Base-by-base conservation (phyloP, 2,329 filamentous ascomycete genomes). In the Penicillium capsulatum region DNA sequence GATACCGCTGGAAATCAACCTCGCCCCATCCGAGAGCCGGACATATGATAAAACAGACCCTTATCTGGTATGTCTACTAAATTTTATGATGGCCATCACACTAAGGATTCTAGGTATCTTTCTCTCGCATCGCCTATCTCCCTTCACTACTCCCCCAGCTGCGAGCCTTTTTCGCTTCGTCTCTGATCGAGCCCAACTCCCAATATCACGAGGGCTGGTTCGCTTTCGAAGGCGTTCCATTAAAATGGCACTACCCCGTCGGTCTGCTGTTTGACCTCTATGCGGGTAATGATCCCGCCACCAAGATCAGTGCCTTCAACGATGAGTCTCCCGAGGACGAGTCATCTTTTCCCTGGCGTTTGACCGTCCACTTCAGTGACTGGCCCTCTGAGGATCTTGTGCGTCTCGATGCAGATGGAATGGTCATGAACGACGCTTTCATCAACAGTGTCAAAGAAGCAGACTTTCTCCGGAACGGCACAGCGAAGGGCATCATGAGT, bases 401-500 rank as follows among this genome's bases (percentile, higher is more conserved):
- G 11, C 70, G 65, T 4, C 71, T 80, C 3, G 79, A 82, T 53
- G 60, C 63, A 0, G 69, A 74, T 16, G 73, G 72, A 16, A 73
- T 72, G 51, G 70, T 75, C 2, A 68, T 81, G 58, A 76, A 80
- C 44, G 82, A 85, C 58, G 72, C 79, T 0, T 86, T 79, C 55
- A 80, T 83, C 38, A 84, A 85, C 50, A 79, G 74, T 36, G 81
- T 85, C 46, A 86, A 86, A 59, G 82, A 85, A 74, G 89, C 90
- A 19, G 89, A 95, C 65, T 94, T 89, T 53, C 72, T 94, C 35
- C 80, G 90, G 36, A 91, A 92, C 53, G 88, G 89, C 31, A 92
- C 85, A 38, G 88, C 87, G 11, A 89, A 91, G 61, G 83, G 85
- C 45, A 90, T 94, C 57, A 94, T 95, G 87, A 83, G 81, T 38